Percentiles rank a stretch among this genome's conserved stretches.
These are phyloP conservation scores for Tricholomella constricta DNA, from an alignment of 768 basidiomycete genomes.

Conservation along the genomic window DNA sequence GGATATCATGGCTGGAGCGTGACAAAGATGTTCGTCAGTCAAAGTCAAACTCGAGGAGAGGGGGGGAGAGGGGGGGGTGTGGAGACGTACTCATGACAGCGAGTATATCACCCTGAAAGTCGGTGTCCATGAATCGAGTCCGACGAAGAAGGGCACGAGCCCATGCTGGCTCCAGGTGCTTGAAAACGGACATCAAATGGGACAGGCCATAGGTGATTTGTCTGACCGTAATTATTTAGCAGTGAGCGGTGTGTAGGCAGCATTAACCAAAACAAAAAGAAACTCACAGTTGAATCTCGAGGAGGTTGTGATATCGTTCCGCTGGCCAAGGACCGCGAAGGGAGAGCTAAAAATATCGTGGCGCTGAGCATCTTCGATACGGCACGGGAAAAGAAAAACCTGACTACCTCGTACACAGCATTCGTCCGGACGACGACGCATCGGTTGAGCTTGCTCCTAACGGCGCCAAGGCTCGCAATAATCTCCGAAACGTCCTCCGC, in stretches of 20 bases:
- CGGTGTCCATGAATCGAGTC: conserved; percentile 73
- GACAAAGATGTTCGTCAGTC: too few species aligned
- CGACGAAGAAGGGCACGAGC: conserved; percentile 71
- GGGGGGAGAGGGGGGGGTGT: too few species aligned
- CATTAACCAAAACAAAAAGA: background rate
- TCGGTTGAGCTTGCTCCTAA: conserved; percentile 71
- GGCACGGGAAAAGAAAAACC: conserved; percentile 1
- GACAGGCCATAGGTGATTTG: conserved; percentile 70
- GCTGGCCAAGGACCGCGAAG: conserved; percentile 79
- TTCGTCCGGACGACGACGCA: conserved; percentile 58
- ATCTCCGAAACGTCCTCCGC: conserved; percentile 57
- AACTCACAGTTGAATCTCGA: conserved; percentile 67
- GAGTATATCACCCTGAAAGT: conserved; percentile 83
- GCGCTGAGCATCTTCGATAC: background rate
- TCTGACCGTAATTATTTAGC: conserved; percentile 46
- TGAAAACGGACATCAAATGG: conserved; percentile 72
- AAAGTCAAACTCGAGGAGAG: too few species aligned
- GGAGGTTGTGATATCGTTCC: conserved; percentile 69
- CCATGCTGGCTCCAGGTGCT: conserved; percentile 78
- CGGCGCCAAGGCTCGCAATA: conserved; percentile 66
- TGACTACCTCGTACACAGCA: conserved; percentile 63
- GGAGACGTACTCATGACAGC: conserved; percentile 76
- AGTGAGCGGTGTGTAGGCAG: background rate
- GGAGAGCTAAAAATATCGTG: conserved; percentile 57
- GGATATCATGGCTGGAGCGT: conserved; percentile 74